Evolutionary conservation across 2,329 filamentous ascomycete genomes (phyloP).

Genomic region (Colletotrichum tanaceti): DNA sequence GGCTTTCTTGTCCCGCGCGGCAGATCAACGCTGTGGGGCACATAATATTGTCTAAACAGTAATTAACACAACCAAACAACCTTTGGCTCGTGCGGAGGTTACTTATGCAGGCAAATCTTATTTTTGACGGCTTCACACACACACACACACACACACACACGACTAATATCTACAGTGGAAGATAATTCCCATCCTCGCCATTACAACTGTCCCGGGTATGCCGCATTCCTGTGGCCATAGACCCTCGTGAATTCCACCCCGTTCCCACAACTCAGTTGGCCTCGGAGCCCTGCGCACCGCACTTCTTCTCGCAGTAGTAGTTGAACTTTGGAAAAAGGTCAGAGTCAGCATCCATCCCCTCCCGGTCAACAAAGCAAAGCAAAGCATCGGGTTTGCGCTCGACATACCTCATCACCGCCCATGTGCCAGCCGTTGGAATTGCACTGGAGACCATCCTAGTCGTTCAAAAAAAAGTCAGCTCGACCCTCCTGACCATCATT

Average conservation of each 20-base stretch:
- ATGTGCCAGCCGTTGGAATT: slow-evolving; percentile 36
- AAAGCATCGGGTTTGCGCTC: neutral
- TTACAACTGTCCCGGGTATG: neutral
- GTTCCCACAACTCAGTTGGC: slow-evolving; percentile 22
- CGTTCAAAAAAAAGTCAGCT: no score
- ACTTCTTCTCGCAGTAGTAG: slow-evolving; percentile 42
- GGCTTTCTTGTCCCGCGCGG: no score
- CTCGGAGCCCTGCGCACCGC: slow-evolving; percentile 39
- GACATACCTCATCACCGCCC: slow-evolving; percentile 39
- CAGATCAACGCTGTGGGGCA: no score
- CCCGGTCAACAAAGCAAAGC: neutral
- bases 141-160: no score
- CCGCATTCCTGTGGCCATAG: neutral
- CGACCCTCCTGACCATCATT: no score
- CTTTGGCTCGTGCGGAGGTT: neutral
- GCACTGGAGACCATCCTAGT: slow-evolving; percentile 36
- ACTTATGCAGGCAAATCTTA: no score
- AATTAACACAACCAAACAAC: no score
- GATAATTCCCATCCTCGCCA: no score
- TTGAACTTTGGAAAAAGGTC: slow-evolving; percentile 1
- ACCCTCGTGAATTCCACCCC: no score
- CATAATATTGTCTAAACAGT: no score
- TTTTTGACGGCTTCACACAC: no score
- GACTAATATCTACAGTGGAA: no score
- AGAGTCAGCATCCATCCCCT: neutral